Conservation (phyloP, 2,329 filamentous ascomycete species). For the Lasiodiplodia sp. region DNA sequence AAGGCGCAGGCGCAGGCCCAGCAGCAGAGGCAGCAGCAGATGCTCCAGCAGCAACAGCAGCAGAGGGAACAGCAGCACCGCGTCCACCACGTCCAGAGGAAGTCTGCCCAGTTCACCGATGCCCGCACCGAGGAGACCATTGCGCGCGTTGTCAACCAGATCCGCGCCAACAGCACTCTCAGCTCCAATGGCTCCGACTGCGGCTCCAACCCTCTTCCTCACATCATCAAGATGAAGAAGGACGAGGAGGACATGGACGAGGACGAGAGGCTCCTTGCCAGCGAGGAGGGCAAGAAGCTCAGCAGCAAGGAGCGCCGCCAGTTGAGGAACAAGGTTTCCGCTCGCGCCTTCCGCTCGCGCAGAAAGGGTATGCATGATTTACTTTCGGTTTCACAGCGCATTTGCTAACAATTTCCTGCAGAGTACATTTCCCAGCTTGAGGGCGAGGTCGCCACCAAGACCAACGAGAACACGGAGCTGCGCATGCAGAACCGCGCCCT, state of each 20-base stretch:
- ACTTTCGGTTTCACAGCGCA: background rate
- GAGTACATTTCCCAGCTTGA: conserved; percentile 98
- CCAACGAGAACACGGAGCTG: conserved; percentile 82
- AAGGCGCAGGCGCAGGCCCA: conserved; percentile 46
- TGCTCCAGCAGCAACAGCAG: conserved; percentile 52
- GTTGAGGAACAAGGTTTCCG: conserved; percentile 98
- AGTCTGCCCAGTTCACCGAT: conserved; percentile 49
- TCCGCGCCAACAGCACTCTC: conserved; percentile 75
- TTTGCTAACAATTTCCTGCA: conserved; percentile 62
- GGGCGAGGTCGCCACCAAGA: conserved; percentile 82
- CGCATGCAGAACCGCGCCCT: conserved; percentile 82
- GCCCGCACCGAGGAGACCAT: conserved; percentile 82
- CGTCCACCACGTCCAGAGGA: conserved; percentile 39
- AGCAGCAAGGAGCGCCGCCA: conserved; percentile 96
- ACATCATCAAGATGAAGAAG: conserved; percentile 80
- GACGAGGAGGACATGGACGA: conserved; percentile 99
- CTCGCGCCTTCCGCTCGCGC: conserved; percentile 94
- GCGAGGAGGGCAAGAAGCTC: conserved; percentile 98
- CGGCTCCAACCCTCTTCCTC: conserved; percentile 60
- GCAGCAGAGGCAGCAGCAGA: conserved; percentile 64
- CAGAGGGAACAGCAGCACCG: conserved; percentile 40
- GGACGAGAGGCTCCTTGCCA: conserved; percentile 91
- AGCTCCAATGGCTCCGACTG: conserved; percentile 60
- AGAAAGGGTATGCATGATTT: conserved; percentile 79
- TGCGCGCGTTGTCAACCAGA: conserved; percentile 87